phyloP scores from a whole-genome alignment of 768 basidiomycete genomes.

The Hydnomerulius pinastri region DNA sequence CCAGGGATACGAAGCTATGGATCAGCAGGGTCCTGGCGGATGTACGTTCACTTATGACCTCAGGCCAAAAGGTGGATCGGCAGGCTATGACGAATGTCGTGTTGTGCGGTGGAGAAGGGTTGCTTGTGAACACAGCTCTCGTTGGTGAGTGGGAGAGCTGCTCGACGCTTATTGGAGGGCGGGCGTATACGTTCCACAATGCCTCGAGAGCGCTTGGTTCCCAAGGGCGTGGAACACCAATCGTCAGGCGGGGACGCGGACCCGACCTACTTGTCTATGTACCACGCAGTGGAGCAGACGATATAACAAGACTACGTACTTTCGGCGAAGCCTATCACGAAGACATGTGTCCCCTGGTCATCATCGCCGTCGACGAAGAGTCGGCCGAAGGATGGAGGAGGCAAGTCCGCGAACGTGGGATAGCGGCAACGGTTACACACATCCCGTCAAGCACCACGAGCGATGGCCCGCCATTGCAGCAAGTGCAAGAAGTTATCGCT shows the following conservation, averaged over 20 bases:
- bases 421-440: not conserved
- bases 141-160: not conserved
- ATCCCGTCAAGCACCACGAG: not conserved
- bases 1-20: not conserved
- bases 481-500: not conserved
- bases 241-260: not conserved
- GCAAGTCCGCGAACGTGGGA: not conserved
- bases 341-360: not conserved
- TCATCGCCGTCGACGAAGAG: not conserved
- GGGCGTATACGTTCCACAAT: not conserved
- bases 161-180: not conserved
- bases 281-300: not conserved
- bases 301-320: not conserved
- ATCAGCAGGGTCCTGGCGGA: not conserved
- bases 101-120: not conserved
- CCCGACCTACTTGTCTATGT: not conserved
- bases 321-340: not conserved
- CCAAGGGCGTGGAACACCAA: no score
- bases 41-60: not conserved
- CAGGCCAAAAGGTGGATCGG: not conserved
- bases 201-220: not conserved
- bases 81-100: not conserved
- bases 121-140: not conserved
- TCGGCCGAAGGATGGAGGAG: not conserved
- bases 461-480: not conserved